Evolutionary conservation across 2,329 filamentous ascomycete genomes (phyloP).

Genomic region (Penicillium sclerotigenum): DNA sequence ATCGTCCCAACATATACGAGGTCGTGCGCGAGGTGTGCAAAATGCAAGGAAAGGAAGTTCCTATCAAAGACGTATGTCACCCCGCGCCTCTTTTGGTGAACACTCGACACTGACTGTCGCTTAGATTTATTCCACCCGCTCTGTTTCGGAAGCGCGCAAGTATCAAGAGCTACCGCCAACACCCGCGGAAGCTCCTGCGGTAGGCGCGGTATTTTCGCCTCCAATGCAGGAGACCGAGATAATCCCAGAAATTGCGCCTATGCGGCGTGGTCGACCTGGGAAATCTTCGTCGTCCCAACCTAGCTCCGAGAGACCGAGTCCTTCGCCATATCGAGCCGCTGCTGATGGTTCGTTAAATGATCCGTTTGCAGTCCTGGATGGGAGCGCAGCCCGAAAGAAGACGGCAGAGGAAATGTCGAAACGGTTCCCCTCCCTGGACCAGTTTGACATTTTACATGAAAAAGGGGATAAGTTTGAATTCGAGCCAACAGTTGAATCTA

Average conservation of each 20-base stretch:
- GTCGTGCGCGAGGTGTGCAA: slow-evolving; percentile 80
- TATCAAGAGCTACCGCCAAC: slow-evolving; percentile 59
- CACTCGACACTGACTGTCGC: slow-evolving; percentile 11
- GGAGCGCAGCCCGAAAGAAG: slow-evolving; percentile 54
- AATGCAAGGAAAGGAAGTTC: slow-evolving; percentile 83
- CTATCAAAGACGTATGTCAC: slow-evolving; percentile 76
- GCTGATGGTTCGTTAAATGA: slow-evolving; percentile 58
- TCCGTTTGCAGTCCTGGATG: slow-evolving; percentile 87
- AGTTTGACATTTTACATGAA: slow-evolving; percentile 87
- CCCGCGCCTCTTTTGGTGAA: background rate
- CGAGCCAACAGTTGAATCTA: slow-evolving; percentile 53
- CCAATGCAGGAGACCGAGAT: slow-evolving; percentile 65
- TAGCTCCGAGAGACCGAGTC: slow-evolving; percentile 55
- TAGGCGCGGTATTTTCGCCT: slow-evolving; percentile 80
- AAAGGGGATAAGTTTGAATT: slow-evolving; percentile 82
- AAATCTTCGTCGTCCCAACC: slow-evolving; percentile 46
- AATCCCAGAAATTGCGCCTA: slow-evolving; percentile 87
- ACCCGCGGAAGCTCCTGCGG: slow-evolving; percentile 57
- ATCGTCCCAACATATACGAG: slow-evolving; percentile 89
- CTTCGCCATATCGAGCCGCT: slow-evolving; percentile 64
- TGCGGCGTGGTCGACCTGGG: slow-evolving; percentile 79
- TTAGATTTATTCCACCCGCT: slow-evolving; percentile 67
- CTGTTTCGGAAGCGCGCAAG: slow-evolving; percentile 61
- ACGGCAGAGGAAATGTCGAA: slow-evolving; percentile 73
- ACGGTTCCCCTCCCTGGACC: slow-evolving; percentile 85